A percentile compares a stretch with the other conserved stretches of the same genome.
phyloP scores from a whole-genome alignment of 2,329 filamentous ascomycete genomes.

The Xylaria sp. region DNA sequence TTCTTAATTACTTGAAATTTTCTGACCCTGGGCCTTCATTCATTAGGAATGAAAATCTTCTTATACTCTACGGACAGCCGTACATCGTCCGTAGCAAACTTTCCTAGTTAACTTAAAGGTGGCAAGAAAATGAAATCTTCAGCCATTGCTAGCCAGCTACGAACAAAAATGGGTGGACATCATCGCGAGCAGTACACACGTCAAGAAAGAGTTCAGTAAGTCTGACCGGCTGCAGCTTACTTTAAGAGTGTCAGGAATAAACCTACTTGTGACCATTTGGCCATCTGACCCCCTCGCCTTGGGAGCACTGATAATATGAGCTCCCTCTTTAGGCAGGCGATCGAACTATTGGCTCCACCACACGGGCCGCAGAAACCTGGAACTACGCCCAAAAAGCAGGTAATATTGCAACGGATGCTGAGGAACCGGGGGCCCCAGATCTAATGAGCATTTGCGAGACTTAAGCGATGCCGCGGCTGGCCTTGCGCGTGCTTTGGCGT shows the following conservation, averaged over 20 bases:
- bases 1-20: neutral
- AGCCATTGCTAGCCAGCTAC: conserved; percentile 16
- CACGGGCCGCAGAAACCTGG: conserved; percentile 21
- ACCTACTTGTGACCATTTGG: conserved; percentile 10
- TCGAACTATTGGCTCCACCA: neutral
- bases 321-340: conserved; percentile 23
- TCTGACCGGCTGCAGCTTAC: neutral
- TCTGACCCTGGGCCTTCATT: neutral
- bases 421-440: neutral
- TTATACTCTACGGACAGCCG: conserved; percentile 6
- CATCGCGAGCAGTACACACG: conserved; percentile 6
- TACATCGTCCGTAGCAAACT: conserved; percentile 4
- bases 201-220: neutral
- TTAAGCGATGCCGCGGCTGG: conserved; percentile 10
- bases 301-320: neutral
- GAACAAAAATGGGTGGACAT: neutral
- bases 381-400: conserved; percentile 16
- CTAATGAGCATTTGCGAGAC: conserved; percentile 6
- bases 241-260: conserved; percentile 8
- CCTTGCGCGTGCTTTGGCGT: conserved; percentile 18
- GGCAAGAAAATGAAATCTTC: neutral
- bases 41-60: neutral
- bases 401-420: conserved; percentile 7
- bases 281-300: conserved; percentile 2
- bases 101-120: conserved; percentile 10